These are phyloP conservation scores for Rutstroemia sydowiana DNA, from an alignment of 2,329 filamentous ascomycete species.

Conservation along the genomic window DNA sequence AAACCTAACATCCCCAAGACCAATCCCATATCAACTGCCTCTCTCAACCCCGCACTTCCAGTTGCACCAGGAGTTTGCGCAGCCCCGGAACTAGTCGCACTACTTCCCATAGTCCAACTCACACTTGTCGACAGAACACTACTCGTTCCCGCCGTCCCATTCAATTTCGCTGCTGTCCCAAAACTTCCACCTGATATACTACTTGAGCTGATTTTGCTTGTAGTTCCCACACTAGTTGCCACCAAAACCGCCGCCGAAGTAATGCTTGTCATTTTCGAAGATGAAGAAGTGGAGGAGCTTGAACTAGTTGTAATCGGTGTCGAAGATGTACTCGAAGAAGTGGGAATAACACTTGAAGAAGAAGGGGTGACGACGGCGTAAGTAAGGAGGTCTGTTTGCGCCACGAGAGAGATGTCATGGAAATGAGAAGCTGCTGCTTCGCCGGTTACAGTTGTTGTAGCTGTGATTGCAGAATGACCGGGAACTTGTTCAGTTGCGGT, in stretches of 20 bases:
- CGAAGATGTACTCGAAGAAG: not conserved
- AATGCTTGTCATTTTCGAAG: not conserved
- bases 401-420: conserved; percentile 9
- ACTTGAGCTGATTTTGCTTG: not conserved
- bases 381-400: conserved; percentile 11
- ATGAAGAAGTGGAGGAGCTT: not conserved
- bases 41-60: not conserved
- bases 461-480: not conserved
- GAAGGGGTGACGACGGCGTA: not conserved
- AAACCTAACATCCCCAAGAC: not conserved
- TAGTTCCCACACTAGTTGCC: not conserved
- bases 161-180: not conserved
- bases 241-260: not conserved
- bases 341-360: not conserved
- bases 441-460: conserved; percentile 9
- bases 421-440: conserved; percentile 11
- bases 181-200: not conserved
- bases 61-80: not conserved
- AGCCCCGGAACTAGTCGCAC: not conserved
- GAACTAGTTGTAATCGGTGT: not conserved
- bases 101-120: not conserved
- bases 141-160: not conserved
- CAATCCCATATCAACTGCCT: not conserved
- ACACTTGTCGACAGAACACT: not conserved
- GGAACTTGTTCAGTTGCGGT: not conserved